Evolutionary conservation across 441 rosid genomes (phyloP).

Genomic region (Codiaeum variegatum): DNA sequence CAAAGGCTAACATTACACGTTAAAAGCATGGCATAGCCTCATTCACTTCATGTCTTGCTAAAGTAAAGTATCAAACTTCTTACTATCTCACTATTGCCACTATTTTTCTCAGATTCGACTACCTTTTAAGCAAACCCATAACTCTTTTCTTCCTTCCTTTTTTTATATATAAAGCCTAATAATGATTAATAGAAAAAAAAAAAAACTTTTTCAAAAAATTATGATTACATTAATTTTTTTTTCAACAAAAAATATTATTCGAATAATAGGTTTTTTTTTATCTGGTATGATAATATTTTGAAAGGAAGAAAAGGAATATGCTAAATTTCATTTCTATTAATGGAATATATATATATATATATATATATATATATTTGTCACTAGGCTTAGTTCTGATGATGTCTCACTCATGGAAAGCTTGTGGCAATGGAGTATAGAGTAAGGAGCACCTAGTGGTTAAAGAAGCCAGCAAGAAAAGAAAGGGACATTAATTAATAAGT

Average conservation of each 20-base stretch:
- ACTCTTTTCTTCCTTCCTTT: not conserved
- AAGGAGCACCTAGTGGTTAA: slow-evolving; percentile 6
- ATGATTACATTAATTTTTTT: too few relatives aligned
- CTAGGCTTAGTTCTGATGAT: not conserved
- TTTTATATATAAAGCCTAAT: too few relatives aligned
- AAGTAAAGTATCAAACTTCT: slow-evolving; percentile 26
- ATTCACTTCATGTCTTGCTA: slow-evolving; percentile 33
- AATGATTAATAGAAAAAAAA: too few relatives aligned
- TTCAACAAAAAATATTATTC: too few relatives aligned
- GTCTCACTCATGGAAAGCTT: slow-evolving; percentile 18
- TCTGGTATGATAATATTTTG: too few relatives aligned
- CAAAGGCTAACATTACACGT: slow-evolving; percentile 27
- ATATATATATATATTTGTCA: not conserved
- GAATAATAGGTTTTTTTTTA: too few relatives aligned
- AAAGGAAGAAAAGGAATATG: too few relatives aligned
- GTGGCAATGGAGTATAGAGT: slow-evolving; percentile 17
- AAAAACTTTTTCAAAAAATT: too few relatives aligned
- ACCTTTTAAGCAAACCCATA: slow-evolving; percentile 28
- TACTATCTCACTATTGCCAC: not conserved
- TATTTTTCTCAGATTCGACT: slow-evolving; percentile 21
- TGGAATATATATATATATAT: not conserved
- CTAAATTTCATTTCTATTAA: too few relatives aligned
- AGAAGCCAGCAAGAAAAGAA: slow-evolving; percentile 22
- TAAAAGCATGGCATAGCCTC: slow-evolving; percentile 30
- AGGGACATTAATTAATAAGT: slow-evolving; percentile 13